Evolutionary conservation across 1,139 yeast genomes (phyloP).

Genomic region (Yamadazyma oceani): DNA sequence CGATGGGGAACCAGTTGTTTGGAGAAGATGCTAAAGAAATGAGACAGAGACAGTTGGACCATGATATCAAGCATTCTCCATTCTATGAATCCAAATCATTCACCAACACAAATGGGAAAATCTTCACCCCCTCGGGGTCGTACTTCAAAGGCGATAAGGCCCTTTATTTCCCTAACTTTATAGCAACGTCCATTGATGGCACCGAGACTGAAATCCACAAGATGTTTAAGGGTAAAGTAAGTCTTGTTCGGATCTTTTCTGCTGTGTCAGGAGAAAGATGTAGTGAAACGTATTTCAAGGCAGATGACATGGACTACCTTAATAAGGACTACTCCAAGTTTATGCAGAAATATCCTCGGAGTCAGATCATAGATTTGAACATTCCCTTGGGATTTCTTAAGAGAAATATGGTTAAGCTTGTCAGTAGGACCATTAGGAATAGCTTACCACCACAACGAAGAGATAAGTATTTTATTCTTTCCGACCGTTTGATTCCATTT

Average conservation of each 20-base stretch:
- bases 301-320: constrained; percentile 38
- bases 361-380: constrained; percentile 74
- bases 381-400: constrained; percentile 72
- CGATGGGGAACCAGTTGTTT: constrained; percentile 28
- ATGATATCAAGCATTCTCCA: constrained; percentile 83
- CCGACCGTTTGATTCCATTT: constrained; percentile 59
- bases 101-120: constrained; percentile 78
- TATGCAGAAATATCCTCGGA: constrained; percentile 40
- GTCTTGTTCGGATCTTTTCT: constrained; percentile 63
- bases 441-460: constrained; percentile 53
- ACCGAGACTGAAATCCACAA: constrained; percentile 36
- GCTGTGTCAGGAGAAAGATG: constrained; percentile 74
- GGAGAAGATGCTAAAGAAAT: constrained; percentile 49
- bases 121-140: constrained; percentile 77
- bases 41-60: constrained; percentile 57
- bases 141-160: constrained; percentile 76
- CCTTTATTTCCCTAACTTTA: constrained; percentile 80
- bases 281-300: constrained; percentile 58
- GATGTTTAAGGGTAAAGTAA: constrained; percentile 52
- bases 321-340: constrained; percentile 31
- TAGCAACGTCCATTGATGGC: constrained; percentile 54
- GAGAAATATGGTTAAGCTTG: constrained; percentile 58
- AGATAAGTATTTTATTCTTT: constrained; percentile 60
- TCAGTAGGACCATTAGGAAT: constrained; percentile 45
- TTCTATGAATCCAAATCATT: constrained; percentile 81